Evolutionary conservation across 176 grass and related monocot genomes (phyloP), one percentile per base, ranked within the genome.

Genomic region (Triticum timopheevii): DNA sequence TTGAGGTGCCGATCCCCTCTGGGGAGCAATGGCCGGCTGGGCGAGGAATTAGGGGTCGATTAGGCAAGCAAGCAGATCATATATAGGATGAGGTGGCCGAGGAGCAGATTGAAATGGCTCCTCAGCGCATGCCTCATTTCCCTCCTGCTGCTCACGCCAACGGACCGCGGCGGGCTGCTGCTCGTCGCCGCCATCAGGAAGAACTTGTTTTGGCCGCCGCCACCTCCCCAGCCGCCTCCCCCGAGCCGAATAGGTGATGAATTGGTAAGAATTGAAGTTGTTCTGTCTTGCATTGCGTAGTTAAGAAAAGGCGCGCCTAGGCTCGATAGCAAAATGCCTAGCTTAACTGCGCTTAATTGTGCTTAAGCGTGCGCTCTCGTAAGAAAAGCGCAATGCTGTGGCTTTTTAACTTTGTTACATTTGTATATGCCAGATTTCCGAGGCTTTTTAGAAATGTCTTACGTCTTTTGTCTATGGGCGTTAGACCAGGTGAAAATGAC

Each of bases 101-200:
- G 77, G 82, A 77, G 78, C 78, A 86, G 35, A 82, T 38, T 77
- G 39, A 82, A 77, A 83, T 87, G 89, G 89, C 80, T 90, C 64
- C 38, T 86, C 73, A 72, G 63, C 40, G 63, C 84, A 35, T 90
- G 79, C 73, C 73, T 87, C 80, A 5, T 87, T 77, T 90, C 65
- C 56, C 66, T 90, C 23, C 73, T 83, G 33, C 78, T 87, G 16
- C 79, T 87, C 61, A 74, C 59, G 15, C 59, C 79, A 0, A 76
- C 79, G 3, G 78, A 82, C 61, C 30, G 44, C 31, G 42, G 36
- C 1, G 85, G 85, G 39, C 65, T 90, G 84, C 78, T 82, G 78
- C 80, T 90, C 4, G 89, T 83, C 13, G 84, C 84, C 7, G 89
- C 89, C 4, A 86, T 90, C 70, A 76, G 88, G 63, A 59, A 27